phyloP scores from a whole-genome alignment of 208 protist species.

The Crithidia expoeki region DNA sequence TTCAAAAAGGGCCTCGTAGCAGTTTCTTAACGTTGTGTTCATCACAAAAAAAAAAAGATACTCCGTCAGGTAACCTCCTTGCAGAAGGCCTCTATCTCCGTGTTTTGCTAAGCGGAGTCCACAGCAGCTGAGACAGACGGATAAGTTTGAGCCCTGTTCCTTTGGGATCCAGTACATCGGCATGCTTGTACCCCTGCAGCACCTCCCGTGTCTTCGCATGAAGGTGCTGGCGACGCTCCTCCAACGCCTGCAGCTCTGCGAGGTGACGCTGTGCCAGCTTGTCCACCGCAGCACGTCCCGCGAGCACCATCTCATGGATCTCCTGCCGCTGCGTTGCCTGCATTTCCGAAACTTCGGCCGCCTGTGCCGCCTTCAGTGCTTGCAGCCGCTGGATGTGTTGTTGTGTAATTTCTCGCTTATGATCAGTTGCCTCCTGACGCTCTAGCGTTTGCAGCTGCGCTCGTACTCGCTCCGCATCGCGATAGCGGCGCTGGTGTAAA shows the following conservation, averaged over 20 bases:
- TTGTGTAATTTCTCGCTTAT: constrained; percentile 25
- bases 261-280: constrained; percentile 35
- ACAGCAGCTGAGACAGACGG: constrained; percentile 20
- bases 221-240: constrained; percentile 20
- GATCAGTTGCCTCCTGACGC: constrained; percentile 32
- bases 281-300: constrained; percentile 34
- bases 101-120: not conserved
- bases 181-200: constrained; percentile 12
- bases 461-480: constrained; percentile 41
- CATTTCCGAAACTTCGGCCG: constrained; percentile 7
- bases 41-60: no score
- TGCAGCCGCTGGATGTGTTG: constrained; percentile 32
- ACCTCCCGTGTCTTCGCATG: constrained; percentile 14
- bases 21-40: no score
- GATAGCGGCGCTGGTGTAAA: constrained; percentile 47
- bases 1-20: not conserved
- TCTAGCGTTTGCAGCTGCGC: constrained; percentile 33
- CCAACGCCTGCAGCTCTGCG: constrained; percentile 22
- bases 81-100: not conserved
- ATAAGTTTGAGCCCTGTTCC: constrained; percentile 25
- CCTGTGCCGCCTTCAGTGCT: constrained; percentile 13
- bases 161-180: constrained; percentile 27
- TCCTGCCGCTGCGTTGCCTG: constrained; percentile 20
- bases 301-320: constrained; percentile 17
- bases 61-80: no score